A percentile compares a stretch with the other conserved stretches of the same genome.
Conservation (phyloP, 2,329 filamentous ascomycete genomes). For the Zarea fungicola region DNA sequence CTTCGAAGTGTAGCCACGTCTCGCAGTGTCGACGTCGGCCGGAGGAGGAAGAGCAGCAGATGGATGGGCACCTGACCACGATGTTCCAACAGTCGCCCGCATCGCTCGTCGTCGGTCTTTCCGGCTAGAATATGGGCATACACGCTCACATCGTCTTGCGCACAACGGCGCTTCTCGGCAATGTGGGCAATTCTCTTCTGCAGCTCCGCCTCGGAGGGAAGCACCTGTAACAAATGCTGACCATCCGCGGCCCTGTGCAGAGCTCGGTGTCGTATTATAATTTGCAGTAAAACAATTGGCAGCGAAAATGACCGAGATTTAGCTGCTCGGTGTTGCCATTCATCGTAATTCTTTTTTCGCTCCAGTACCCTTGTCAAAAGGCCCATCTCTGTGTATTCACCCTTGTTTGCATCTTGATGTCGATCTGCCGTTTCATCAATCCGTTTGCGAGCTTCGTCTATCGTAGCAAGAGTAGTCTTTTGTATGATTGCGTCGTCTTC, state of each 20-base stretch:
- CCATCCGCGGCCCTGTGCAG: not conserved
- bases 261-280: not conserved
- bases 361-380: constrained; percentile 3
- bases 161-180: constrained; percentile 18
- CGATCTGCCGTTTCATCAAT: too few relatives aligned
- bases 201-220: constrained; percentile 23
- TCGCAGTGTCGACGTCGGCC: constrained; percentile 22
- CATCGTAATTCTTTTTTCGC: not conserved
- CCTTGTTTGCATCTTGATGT: not conserved
- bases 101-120: constrained; percentile 26
- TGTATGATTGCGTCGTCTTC: not conserved
- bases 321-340: constrained; percentile 2
- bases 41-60: constrained; percentile 27
- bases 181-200: constrained; percentile 17
- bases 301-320: not conserved
- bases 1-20: constrained; percentile 20
- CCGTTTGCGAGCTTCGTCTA: too few relatives aligned
- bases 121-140: constrained; percentile 27
- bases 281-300: not conserved
- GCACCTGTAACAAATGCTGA: constrained; percentile 17
- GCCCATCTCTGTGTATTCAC: not conserved
- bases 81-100: constrained; percentile 25
- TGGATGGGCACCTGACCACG: constrained; percentile 18
- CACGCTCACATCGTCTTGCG: constrained; percentile 18
- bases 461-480: not conserved